Conservation (phyloP, 2,329 filamentous ascomycete genomes). For the Coniochaeta pulveracea region DNA sequence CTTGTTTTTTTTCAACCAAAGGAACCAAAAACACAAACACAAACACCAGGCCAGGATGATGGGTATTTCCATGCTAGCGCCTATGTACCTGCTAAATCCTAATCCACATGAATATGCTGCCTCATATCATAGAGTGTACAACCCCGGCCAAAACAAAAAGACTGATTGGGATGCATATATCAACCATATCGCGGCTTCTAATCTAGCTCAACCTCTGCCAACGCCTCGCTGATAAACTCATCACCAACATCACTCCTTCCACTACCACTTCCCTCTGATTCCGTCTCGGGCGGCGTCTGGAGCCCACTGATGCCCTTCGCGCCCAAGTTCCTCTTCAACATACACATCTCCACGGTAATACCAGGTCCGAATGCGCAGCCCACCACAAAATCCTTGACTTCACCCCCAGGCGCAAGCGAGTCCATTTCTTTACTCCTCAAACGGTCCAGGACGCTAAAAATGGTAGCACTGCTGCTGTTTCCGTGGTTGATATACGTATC, state of each 20-base stretch:
- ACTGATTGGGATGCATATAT: too few species aligned
- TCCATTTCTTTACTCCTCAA: slow-evolving; percentile 51
- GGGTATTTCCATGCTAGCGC: too few species aligned
- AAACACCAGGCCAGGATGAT: too few species aligned
- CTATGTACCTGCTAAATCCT: too few species aligned
- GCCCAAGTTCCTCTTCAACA: slow-evolving; percentile 41
- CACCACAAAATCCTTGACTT: slow-evolving; percentile 45
- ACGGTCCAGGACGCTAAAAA: slow-evolving; percentile 55
- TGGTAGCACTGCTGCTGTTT: slow-evolving; percentile 59
- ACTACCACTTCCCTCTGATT: slow-evolving; percentile 34
- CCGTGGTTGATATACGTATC: slow-evolving; percentile 58
- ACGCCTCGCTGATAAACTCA: slow-evolving; percentile 18
- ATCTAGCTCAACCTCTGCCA: slow-evolving; percentile 20
- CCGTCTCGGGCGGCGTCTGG: slow-evolving; percentile 42
- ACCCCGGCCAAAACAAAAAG: too few species aligned
- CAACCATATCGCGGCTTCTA: slow-evolving; percentile 5
- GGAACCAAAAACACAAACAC: too few species aligned
- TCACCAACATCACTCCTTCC: slow-evolving; percentile 25
- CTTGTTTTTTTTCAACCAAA: too few species aligned
- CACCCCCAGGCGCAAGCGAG: slow-evolving; percentile 35
- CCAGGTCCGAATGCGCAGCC: slow-evolving; percentile 62
- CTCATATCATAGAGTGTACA: too few species aligned
- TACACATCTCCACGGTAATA: slow-evolving; percentile 56
- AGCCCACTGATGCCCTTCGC: slow-evolving; percentile 21
- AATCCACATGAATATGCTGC: too few species aligned